Base-by-base conservation (phyloP, 495 filamentous ascomycete genomes). In the Astrothelium subdiscretum region DNA sequence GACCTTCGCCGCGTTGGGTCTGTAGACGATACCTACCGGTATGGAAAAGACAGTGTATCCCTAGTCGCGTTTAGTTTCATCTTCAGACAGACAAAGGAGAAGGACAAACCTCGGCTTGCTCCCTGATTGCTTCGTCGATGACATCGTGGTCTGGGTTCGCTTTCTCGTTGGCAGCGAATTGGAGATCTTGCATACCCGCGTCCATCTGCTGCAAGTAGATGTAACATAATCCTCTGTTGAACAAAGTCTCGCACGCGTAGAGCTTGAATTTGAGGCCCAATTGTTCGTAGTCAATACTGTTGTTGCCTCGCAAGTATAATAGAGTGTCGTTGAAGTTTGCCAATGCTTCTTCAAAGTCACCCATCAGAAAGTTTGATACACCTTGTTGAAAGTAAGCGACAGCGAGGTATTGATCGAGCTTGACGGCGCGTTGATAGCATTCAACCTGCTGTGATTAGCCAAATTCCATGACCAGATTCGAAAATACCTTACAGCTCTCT, bases 41-140 rank as follows among this genome's bases (percentile, higher is more conserved):
- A 99, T 97, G 2, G 94, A 99, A 78, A 99, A 99, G 13, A 99
- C 94, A 1, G 95, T 99, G 70, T 97, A 99, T 57, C 92, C 92
- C 92, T 95, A 42, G 13, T 31, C 6, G 32, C 42, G 57, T 71
- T 48, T 61, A 69, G 65, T 1, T 6, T 2, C 27, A 31, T 0
- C 15, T 29, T 3, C 31, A 32, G 10, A 2, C 1, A 31, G 31
- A 31, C 5, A 8, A 31, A 3, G n/a, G 20, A 26, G 29, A 13
- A n/a, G 18, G 51, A 70, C 80, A 51, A 80, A 95, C 91, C 79
- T 97, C 91, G 59, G 95, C 95, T 69, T 91, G 84, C 72, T 97
- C 95, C 63, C 77, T 78, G 65, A 99, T 96, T 0, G 94, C 94
- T 70, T 99, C 94, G 66, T 99, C 89, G 70, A 99, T 99, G 62